phyloP scores from a whole-genome alignment of 768 basidiomycete species.

The Suillus lakei region DNA sequence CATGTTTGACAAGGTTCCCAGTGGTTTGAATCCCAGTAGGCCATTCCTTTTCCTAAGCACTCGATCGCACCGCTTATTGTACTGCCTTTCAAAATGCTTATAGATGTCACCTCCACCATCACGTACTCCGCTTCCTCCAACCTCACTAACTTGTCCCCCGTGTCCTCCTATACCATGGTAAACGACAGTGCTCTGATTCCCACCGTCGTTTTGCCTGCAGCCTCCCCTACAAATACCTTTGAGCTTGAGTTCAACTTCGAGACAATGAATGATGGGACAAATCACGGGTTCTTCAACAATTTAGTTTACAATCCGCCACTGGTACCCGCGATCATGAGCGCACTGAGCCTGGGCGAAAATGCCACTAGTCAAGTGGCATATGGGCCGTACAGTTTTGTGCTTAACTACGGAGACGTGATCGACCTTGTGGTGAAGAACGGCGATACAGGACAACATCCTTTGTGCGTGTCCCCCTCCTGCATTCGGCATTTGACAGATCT shows the following conservation, averaged over 20 bases:
- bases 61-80: background rate
- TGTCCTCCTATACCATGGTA: conserved; percentile 63
- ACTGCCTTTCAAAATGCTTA: background rate
- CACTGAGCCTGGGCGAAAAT: conserved; percentile 74
- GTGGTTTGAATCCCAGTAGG: conserved; percentile 74
- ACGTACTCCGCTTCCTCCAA: conserved; percentile 65
- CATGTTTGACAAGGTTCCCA: conserved; percentile 89
- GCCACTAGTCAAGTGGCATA: conserved; percentile 73
- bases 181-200: conserved; percentile 77
- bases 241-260: conserved; percentile 79
- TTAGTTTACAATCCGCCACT: conserved; percentile 71
- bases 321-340: conserved; percentile 79
- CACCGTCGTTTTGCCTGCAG: conserved; percentile 53
- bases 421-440: conserved; percentile 78
- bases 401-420: conserved; percentile 76
- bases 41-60: conserved; percentile 10
- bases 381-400: conserved; percentile 76
- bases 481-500: conserved; percentile 7
- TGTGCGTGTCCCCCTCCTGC: conserved; percentile 52
- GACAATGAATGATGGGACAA: conserved; percentile 86
- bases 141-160: conserved; percentile 54
- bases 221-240: conserved; percentile 57
- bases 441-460: conserved; percentile 82
- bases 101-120: conserved; percentile 85
- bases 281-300: conserved; percentile 77